Base-by-base conservation (phyloP, 1,139 yeast genomes). In the Scheffersomyces illinoinensis region DNA sequence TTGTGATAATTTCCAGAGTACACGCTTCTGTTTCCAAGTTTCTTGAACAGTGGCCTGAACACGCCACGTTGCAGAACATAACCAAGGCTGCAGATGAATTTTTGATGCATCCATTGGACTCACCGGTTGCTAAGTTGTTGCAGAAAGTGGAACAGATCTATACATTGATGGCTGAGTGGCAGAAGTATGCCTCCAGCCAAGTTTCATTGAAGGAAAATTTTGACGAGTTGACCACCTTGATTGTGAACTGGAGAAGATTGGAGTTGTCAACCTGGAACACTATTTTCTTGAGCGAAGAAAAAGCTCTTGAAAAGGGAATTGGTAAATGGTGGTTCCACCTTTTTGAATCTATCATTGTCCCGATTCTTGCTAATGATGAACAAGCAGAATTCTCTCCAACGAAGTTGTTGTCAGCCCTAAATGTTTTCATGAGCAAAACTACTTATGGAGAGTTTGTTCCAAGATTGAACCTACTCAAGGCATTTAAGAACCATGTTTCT, bases 291-390 rank as follows among this genome's bases (percentile, higher is more conserved):
- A 79, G 83, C 58, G 99, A 95, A 71, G 92, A 89, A 57, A 62
- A 66, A 17, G 75, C 76, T 0, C 70, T 84, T n/a, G 81, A 82
- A 59, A 78, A 77, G 54, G 78, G 74, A 7, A 76, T 89, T 57
- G 93, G 97, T 19, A 85, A 84, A 64, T 92, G 97, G 96, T 95
- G 98, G 97, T 93, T 89, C 76, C 86, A 93, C 70, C 77, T 95
- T 56, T 93, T 89, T 69, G 98, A 95, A 71, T 85, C 88, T 12
- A 81, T 92, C 17, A 73, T 86, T n/a, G 65, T 85, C 47, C 89
- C 89, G 4, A 68, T 77, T 52, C 70, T 76, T 43, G 62, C 67
- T 10, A 69, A 68, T 2, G 71, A 75, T n/a, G 77, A 75, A 5
- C 69, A 68, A 6, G 75, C 71, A 6, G 71, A 70, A 19, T 75